Evolutionary conservation across 768 basidiomycete genomes (phyloP).

Genomic region (Tremella fuciformis): DNA sequence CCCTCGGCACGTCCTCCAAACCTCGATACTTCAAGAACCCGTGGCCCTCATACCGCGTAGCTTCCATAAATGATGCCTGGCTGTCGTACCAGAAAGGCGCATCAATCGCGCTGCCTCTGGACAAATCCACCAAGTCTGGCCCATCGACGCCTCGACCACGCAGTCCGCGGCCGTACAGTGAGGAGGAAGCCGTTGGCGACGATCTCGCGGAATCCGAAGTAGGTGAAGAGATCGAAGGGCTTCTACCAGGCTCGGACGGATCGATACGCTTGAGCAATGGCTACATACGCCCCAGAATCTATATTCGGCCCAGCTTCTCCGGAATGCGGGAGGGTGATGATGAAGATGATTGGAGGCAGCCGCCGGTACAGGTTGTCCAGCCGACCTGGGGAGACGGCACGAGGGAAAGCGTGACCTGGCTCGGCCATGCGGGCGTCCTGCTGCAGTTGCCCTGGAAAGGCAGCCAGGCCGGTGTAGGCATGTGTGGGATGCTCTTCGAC

Average conservation of each 20-base stretch:
- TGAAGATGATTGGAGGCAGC: constrained; percentile 44
- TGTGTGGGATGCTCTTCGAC: constrained; percentile 47
- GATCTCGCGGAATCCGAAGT: neutral
- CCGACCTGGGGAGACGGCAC: constrained; percentile 27
- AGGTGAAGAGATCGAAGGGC: too few relatives aligned
- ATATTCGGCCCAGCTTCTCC: constrained; percentile 29
- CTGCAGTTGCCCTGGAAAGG: constrained; percentile 45
- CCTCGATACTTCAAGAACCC: constrained; percentile 46
- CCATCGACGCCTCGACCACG: neutral
- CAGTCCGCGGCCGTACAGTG: neutral
- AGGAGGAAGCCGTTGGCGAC: constrained; percentile 8
- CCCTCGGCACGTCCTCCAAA: constrained; percentile 11
- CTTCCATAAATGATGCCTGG: constrained; percentile 38
- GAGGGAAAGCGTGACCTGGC: constrained; percentile 44
- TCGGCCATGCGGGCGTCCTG: constrained; percentile 49
- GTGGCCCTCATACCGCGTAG: constrained; percentile 46
- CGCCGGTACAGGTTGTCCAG: constrained; percentile 32
- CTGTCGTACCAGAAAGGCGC: constrained; percentile 45
- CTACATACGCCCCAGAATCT: constrained; percentile 18
- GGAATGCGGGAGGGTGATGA: constrained; percentile 34
- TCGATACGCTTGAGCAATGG: neutral
- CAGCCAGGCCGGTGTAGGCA: constrained; percentile 21
- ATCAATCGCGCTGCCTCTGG: constrained; percentile 25
- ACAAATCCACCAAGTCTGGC: neutral
- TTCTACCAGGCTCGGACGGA: neutral